Percentiles rank a stretch among this genome's conserved stretches.
Evolutionary conservation across 1,139 yeast species (phyloP).

Genomic region (Geotrichum europaeum): DNA sequence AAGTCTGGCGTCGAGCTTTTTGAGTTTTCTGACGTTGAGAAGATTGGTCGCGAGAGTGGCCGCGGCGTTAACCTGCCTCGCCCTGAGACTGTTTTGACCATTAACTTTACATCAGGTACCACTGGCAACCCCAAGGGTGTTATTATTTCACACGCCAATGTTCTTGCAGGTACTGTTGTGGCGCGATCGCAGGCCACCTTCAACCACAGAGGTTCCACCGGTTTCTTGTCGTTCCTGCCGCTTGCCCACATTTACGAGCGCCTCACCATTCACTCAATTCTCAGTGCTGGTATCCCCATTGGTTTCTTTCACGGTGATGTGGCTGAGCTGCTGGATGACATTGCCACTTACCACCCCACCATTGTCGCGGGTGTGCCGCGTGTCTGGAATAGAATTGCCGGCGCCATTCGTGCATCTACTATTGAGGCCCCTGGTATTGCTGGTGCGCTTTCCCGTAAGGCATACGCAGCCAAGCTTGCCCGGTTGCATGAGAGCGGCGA

Average conservation of each 20-base stretch:
- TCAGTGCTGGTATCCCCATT: conserved; percentile 33
- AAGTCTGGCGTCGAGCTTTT: conserved; percentile 38
- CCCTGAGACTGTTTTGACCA: conserved; percentile 53
- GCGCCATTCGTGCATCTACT: conserved; percentile 40
- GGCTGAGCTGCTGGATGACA: conserved; percentile 48
- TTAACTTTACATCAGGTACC: conserved; percentile 74
- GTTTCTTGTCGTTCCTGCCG: conserved; percentile 47
- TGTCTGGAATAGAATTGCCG: conserved; percentile 57
- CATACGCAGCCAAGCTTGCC: conserved; percentile 38
- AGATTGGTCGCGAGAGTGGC: conserved; percentile 48
- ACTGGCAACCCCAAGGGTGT: conserved; percentile 76
- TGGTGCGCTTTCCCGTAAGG: conserved; percentile 31
- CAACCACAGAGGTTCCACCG: conserved; percentile 25
- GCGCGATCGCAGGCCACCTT: conserved; percentile 23
- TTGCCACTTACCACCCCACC: conserved; percentile 50
- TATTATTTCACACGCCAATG: conserved; percentile 49
- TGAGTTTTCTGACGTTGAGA: conserved; percentile 48
- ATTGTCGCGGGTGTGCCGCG: conserved; percentile 58
- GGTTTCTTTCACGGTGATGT: conserved; percentile 47
- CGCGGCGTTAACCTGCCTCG: conserved; percentile 45
- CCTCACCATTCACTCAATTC: conserved; percentile 23
- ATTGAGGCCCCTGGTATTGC: conserved; percentile 22
- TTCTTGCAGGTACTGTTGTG: conserved; percentile 45
- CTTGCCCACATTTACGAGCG: conserved; percentile 68
- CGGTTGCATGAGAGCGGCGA: conserved; percentile 37